Conservation (phyloP, 1,139 yeast species). For the Eremothecium cymbalariae region DNA sequence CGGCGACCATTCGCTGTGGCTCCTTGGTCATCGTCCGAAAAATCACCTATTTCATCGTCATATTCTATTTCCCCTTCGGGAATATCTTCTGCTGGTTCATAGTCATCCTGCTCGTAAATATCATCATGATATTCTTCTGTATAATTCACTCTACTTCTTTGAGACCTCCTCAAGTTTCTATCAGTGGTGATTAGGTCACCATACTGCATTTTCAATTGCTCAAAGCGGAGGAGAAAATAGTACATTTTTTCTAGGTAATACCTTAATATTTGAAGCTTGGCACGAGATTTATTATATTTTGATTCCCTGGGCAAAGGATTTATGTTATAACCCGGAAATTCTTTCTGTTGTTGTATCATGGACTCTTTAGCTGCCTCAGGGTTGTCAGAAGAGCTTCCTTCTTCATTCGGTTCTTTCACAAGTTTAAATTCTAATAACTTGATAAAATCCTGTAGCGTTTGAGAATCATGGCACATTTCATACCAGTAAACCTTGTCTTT, state of each 20-base stretch:
- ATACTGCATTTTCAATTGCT: constrained; percentile 24
- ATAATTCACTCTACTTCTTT: constrained; percentile 22
- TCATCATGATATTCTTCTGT: constrained; percentile 10
- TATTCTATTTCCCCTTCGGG: constrained; percentile 13
- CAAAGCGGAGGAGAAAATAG: constrained; percentile 20
- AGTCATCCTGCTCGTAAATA: constrained; percentile 17
- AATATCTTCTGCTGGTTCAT: constrained; percentile 12
- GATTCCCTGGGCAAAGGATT: constrained; percentile 29
- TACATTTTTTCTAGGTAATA: constrained; percentile 21
- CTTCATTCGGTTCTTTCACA: constrained; percentile 1
- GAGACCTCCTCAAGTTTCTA: constrained; percentile 27
- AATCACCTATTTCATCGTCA: constrained; percentile 11
- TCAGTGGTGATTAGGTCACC: constrained; percentile 27
- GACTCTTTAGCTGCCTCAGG: neutral
- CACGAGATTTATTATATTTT: constrained; percentile 26
- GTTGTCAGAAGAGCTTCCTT: constrained; percentile 3
- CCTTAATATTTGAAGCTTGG: constrained; percentile 20
- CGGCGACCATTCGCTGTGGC: constrained; percentile 2
- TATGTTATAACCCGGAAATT: constrained; percentile 16
- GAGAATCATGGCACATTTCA: constrained; percentile 29
- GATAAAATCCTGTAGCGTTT: constrained; percentile 23
- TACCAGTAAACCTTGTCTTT: constrained; percentile 26
- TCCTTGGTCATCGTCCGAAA: constrained; percentile 12
- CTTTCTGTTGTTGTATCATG: neutral
- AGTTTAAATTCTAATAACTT: constrained; percentile 24